Evolutionary conservation across 2,329 filamentous ascomycete species (phyloP), one percentile per base, ranked within the genome.

Genomic region (Aureobasidium musti): DNA sequence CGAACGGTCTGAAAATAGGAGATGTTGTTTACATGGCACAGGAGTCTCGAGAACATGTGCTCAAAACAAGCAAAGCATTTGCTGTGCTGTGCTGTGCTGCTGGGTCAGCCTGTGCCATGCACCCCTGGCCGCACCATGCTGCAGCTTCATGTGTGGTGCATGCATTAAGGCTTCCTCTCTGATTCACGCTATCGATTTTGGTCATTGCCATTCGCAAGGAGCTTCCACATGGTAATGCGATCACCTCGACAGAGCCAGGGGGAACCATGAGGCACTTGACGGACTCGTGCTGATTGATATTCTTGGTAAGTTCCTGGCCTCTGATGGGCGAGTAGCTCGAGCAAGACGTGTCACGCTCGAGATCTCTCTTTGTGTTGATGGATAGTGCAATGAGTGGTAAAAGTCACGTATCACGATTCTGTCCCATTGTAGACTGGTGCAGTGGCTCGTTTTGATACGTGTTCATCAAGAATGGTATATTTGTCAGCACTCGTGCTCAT

Each of bases 81-180:
- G 33, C 28, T 28, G 45, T 28, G 43, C 30, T 28, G 45, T 28
- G 43, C 30, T 33, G 30, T 8, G 33, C 59, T 30, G 45, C 35
- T 35, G 19, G 53, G 53, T 57, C 54, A 57, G 54, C 54, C 19
- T 47, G 17, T 41, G 28, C 45, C 33, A 63, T 63, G 59, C 59
- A 63, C 59, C 59, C 59, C 59, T 63, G 59, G 45, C 59, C 59
- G 59, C 59, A 63, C 59, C 59, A 63, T 52, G 30, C 21, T 61
- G 57, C 28, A 61, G 49, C 37, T n/a, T 30, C 26, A 30, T 52
- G 49, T 52, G 49, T 33, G 26, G 47, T 47, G 57, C 43, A 49
- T 49, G 57, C 57, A 49, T 35, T 61, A 21, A 47, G 28, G 28
- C 30, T 43, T 61, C 10, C 37, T 30, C n/a, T 37, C 28, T 37